phyloP scores from a whole-genome alignment of 2,329 filamentous ascomycete species.

The Trichoderma oligosporum region DNA sequence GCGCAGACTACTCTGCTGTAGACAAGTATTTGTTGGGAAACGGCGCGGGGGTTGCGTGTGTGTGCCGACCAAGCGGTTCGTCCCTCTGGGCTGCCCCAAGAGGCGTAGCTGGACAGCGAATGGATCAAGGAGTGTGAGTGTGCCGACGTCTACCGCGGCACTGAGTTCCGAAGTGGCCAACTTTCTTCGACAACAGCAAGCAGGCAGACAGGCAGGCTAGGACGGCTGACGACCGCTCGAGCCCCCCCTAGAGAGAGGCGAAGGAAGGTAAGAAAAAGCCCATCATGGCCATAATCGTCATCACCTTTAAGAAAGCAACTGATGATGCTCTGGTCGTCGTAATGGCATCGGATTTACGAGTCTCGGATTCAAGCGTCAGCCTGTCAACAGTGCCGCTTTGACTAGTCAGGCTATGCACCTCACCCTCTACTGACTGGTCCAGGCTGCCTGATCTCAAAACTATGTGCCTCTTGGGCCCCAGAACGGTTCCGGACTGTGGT shows the following conservation, averaged over 20 bases:
- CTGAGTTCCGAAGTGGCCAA: constrained; percentile 16
- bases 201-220: too few relatives aligned
- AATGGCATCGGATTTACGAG: background rate
- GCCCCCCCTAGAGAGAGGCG: constrained; percentile 5
- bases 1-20: background rate
- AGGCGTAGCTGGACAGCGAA: background rate
- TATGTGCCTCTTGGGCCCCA: background rate
- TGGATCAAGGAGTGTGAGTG: background rate
- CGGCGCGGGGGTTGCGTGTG: background rate
- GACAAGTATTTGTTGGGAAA: constrained; percentile 16
- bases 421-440: constrained; percentile 3
- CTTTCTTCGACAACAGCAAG: background rate
- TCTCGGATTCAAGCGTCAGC: background rate
- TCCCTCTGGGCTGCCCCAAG: background rate
- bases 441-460: constrained; percentile 14
- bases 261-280: background rate
- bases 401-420: background rate
- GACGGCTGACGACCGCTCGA: constrained; percentile 17
- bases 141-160: background rate
- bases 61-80: background rate
- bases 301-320: background rate
- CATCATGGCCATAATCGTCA: background rate
- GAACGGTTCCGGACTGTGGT: background rate
- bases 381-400: background rate
- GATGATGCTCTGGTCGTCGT: background rate